A percentile compares a stretch with the other conserved stretches of the same genome.
Evolutionary conservation across 179 eudicot genomes (phyloP).

Genomic region (Vitellaria paradoxa): DNA sequence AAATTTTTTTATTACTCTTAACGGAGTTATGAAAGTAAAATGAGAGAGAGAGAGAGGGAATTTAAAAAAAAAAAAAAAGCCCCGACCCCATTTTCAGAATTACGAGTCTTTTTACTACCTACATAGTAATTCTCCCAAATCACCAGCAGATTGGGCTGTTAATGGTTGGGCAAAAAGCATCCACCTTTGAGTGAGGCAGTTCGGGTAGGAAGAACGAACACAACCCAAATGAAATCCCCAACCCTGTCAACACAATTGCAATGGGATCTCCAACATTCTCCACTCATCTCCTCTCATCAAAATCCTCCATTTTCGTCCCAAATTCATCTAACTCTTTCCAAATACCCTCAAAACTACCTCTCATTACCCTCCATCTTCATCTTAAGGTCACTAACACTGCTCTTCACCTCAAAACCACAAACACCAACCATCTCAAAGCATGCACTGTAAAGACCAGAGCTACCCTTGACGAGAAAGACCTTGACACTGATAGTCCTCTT

Average conservation of each 20-base stretch:
- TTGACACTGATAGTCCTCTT: constrained; percentile 15
- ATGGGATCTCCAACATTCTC: constrained; percentile 18
- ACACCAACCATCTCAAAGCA: neutral
- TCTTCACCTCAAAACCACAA: constrained; percentile 9
- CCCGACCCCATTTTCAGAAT: too few species aligned
- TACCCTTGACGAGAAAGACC: constrained; percentile 27
- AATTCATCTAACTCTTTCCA: constrained; percentile 8
- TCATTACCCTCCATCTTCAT: constrained; percentile 6
- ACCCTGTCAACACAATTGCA: neutral
- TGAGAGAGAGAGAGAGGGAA: too few species aligned
- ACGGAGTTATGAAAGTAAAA: too few species aligned
- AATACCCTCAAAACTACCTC: constrained; percentile 7
- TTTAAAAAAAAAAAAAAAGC: too few species aligned
- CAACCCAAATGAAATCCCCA: neutral
- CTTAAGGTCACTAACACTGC: neutral
- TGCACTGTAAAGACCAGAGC: constrained; percentile 20
- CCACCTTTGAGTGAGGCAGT: too few species aligned
- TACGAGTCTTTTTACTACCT: too few species aligned
- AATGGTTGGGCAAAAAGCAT: too few species aligned
- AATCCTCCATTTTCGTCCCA: neutral
- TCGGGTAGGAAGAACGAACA: neutral
- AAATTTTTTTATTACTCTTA: too few species aligned
- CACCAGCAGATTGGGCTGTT: too few species aligned
- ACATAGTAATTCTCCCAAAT: too few species aligned
- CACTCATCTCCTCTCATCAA: constrained; percentile 5